Evolutionary conservation across 345 rosid species (phyloP).

Genomic region (Hibiscus trionum): DNA sequence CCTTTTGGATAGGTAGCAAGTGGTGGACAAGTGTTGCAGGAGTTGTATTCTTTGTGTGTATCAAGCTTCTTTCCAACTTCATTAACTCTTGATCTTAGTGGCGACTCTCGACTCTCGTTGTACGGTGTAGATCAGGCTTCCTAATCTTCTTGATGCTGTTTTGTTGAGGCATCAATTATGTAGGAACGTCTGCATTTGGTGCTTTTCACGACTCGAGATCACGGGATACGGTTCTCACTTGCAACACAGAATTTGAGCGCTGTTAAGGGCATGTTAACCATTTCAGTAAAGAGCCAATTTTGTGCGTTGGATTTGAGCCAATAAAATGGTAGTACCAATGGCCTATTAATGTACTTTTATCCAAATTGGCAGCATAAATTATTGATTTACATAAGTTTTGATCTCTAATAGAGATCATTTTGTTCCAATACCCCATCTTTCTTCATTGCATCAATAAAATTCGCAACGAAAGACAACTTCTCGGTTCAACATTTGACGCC

Average conservation of each 20-base stretch:
- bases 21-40: neutral
- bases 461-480: neutral
- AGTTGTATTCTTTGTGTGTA: neutral
- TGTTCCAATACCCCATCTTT: neutral
- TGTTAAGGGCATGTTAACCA: constrained; percentile 31
- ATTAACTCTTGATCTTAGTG: neutral
- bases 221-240: neutral
- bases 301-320: neutral
- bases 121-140: constrained; percentile 31
- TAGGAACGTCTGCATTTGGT: constrained; percentile 12
- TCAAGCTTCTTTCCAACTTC: too few species aligned
- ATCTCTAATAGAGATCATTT: neutral
- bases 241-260: constrained; percentile 22
- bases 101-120: constrained; percentile 26
- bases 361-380: too few species aligned
- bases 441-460: neutral
- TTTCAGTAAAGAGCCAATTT: constrained; percentile 18
- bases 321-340: neutral
- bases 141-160: constrained; percentile 28
- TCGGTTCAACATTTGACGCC: too few species aligned
- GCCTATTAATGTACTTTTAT: neutral
- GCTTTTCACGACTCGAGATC: constrained; percentile 43
- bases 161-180: constrained; percentile 19
- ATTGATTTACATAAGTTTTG: too few species aligned
- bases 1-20: neutral